phyloP scores from a whole-genome alignment of 2,329 filamentous ascomycete species.

The Fusarium circinatum region DNA sequence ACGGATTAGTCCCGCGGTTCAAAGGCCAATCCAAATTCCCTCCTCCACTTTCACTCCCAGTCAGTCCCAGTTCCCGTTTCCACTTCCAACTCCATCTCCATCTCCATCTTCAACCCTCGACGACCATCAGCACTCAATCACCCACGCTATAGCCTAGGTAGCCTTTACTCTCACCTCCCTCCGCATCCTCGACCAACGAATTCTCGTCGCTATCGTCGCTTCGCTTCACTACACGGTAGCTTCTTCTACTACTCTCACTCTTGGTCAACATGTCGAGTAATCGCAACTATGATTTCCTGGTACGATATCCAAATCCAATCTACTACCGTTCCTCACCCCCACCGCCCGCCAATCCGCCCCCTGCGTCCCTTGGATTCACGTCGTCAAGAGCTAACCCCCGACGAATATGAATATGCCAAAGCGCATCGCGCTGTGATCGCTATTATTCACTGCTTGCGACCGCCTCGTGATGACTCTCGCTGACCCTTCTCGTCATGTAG shows the following conservation, averaged over 20 bases:
- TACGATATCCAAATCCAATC: constrained; percentile 59
- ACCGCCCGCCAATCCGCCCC: constrained; percentile 35
- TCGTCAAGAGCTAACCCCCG: not conserved
- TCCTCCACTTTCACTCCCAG: constrained; percentile 7
- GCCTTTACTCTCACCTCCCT: constrained; percentile 1
- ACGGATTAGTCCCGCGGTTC: constrained; percentile 15
- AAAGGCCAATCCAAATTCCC: constrained; percentile 11
- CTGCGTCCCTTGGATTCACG: constrained; percentile 16
- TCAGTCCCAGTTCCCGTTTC: constrained; percentile 16
- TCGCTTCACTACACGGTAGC: constrained; percentile 23
- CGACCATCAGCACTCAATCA: constrained; percentile 21
- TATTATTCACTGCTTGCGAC: not conserved
- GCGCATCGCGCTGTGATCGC: constrained; percentile 2
- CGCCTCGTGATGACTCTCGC: constrained; percentile 1
- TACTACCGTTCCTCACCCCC: constrained; percentile 18
- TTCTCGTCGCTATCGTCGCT: constrained; percentile 22
- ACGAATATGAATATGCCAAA: constrained; percentile 1
- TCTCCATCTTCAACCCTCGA: constrained; percentile 36
- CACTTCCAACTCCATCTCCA: constrained; percentile 17
- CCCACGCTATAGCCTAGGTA: constrained; percentile 1
- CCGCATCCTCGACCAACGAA: constrained; percentile 13
- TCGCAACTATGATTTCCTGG: constrained; percentile 99
- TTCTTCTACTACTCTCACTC: constrained; percentile 29
- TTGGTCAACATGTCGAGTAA: constrained; percentile 84
- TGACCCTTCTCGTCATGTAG: constrained; percentile 57